These are phyloP conservation scores for Apiospora koreana DNA, from an alignment of 2,329 filamentous ascomycete species.

Conservation along the genomic window DNA sequence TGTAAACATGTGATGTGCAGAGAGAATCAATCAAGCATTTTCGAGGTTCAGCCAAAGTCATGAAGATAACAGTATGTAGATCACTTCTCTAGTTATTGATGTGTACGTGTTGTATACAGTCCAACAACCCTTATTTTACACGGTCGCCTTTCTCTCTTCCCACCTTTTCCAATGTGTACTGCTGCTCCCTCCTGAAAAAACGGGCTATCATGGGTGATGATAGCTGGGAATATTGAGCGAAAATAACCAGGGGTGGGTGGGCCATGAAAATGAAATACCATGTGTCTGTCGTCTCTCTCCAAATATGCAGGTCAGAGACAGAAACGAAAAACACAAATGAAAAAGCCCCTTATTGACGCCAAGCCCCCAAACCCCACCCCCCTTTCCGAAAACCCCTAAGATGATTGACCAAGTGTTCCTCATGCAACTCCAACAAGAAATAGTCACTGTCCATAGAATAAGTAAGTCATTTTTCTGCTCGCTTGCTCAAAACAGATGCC, in stretches of 20 bases:
- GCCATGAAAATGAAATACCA: background rate
- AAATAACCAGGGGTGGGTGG: conserved; percentile 2
- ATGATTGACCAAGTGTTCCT: background rate
- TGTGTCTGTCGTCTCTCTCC: background rate
- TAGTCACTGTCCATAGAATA: conserved; percentile 6
- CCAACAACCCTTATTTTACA: background rate
- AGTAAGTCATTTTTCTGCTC: background rate
- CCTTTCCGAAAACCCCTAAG: background rate
- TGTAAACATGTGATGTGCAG: too few species aligned
- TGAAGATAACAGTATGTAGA: background rate
- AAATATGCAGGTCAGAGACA: background rate
- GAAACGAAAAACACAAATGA: background rate
- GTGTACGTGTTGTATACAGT: conserved; percentile 1
- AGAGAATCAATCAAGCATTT: too few species aligned
- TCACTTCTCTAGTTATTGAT: conserved; percentile 8
- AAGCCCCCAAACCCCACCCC: background rate
- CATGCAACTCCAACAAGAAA: conserved; percentile 9
- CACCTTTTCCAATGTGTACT: background rate
- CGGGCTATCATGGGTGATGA: background rate
- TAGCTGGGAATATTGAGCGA: conserved; percentile 7
- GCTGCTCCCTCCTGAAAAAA: background rate
- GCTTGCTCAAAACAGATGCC: background rate
- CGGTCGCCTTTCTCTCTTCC: background rate
- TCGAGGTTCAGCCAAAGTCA: background rate
- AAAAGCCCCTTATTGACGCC: conserved; percentile 1